A percentile compares a stretch with the other conserved stretches of the same genome.
Evolutionary conservation across 78 protist genomes (phyloP).

Genomic region (Bigelowiella natans): DNA sequence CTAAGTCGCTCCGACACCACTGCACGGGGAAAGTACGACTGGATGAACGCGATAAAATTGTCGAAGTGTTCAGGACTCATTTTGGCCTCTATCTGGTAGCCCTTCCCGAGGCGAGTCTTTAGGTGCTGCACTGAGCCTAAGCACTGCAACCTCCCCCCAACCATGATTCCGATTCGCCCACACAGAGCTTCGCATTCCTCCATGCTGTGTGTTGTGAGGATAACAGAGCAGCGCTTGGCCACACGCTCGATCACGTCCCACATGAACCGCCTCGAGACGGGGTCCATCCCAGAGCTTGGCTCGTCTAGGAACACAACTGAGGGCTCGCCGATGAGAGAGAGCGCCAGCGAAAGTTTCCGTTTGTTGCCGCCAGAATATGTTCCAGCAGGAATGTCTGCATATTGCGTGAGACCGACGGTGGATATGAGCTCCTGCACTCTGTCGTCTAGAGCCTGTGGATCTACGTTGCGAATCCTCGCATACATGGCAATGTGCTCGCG

Average conservation of each 20-base stretch:
- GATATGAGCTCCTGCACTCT: neutral
- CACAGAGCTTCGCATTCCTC: constrained; percentile 58
- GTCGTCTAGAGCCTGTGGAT: neutral
- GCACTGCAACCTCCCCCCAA: constrained; percentile 24
- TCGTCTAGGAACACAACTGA: constrained; percentile 30
- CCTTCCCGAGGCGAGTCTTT: neutral
- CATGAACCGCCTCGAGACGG: constrained; percentile 32
- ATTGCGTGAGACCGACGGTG: neutral
- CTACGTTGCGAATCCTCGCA: constrained; percentile 51
- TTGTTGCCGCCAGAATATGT: constrained; percentile 62
- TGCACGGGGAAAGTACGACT: neutral
- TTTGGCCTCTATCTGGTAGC: neutral
- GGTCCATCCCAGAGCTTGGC: constrained; percentile 43
- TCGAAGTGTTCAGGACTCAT: neutral
- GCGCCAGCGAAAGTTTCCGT: constrained; percentile 62
- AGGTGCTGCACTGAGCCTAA: constrained; percentile 23
- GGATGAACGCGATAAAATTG: neutral
- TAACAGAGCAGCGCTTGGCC: neutral
- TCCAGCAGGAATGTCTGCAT: neutral
- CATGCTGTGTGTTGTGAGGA: constrained; percentile 63
- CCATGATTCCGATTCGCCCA: constrained; percentile 52
- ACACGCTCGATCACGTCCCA: constrained; percentile 21
- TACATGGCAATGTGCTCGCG: constrained; percentile 62
- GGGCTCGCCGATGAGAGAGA: constrained; percentile 53
- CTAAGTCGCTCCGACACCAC: neutral